Evolutionary conservation across 352 stramenopile genomes (phyloP), one percentile per base, ranked within the genome.

Genomic region (Pythium plurisporium): DNA sequence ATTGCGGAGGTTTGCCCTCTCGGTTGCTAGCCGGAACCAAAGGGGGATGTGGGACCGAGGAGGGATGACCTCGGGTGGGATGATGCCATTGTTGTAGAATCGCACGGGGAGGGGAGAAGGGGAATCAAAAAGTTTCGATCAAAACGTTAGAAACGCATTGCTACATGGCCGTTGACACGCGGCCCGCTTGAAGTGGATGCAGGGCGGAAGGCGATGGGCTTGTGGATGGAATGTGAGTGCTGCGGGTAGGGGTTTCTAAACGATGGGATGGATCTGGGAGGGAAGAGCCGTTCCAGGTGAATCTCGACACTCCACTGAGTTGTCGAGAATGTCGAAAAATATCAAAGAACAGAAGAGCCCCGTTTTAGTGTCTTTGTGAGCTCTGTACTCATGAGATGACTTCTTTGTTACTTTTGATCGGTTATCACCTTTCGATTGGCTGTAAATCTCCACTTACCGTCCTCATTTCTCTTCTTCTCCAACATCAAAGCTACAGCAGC

Each of bases 111-210:
- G 53, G 52, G 23, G 42, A 45, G 43, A 43, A 31, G 53, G 26
- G 20, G 34, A 20, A 33, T 17, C 29, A 14, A 33, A 47, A 14
- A 31, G 29, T 11, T n/a, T 8, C 0, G 31, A 55, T 59, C 55
- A 49, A 65, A 65, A 65, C 14, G 23, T 6, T 48, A 64, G 46
- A 47, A 43, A 45, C 17, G 17, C n/a, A 17, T 59, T 58, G 53
- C 57, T 59, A 59, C 45, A 42, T 12, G 55, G 58, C 49, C 58
- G 58, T 65, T 65, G 58, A 65, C 49, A 60, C 49, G 37, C 49
- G 43, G 46, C 37, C 22, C 9, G n/a, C 22, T 55, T 65, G 58
- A 65, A 65, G 48, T 64, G 55, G 41, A 51, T 45, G 15, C 20
- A 52, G 19, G 52, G 37, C 23, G 34, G 52, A 59, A 52, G 38